Evolutionary conservation across 805 yeast species (phyloP), one percentile per base, ranked within the genome.

Genomic region (Candida hispaniensis): DNA sequence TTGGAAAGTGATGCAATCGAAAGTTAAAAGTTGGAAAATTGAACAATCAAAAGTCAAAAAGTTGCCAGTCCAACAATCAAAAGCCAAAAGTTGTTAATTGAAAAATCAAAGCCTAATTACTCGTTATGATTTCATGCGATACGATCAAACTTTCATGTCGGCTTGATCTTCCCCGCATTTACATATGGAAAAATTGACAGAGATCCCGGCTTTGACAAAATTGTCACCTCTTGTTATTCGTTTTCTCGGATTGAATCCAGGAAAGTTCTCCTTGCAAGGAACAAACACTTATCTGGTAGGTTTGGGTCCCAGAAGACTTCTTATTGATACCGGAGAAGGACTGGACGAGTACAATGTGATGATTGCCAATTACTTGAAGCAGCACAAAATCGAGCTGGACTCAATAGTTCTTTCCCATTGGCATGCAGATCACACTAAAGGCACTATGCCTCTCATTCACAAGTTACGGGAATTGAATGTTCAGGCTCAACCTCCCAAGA

Each of bases 271-370:
- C 4, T 50, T 58, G 10, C 62, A 58, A 36, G 63, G 63, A 16
- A 58, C 63, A 7, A 58, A 58, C 44, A 59, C 63, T 3, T 58
- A 58, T 44, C 47, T 58, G 7, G 42, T 58, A 6, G 63, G 63
- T 13, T 24, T 41, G 9, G 61, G 61, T 11, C 30, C 27, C 7
- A 39, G 44, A 12, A 45, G 61, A 20, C 32, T 58, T 12, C 49
- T 58, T 18, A 38, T 58, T 8, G 63, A 58, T 36, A 52, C 61
- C 8, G 63, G 62, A 12, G 56, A 52, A 14, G 62, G 60, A 7
- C 33, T 28, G 11, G 41, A 41, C 4, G 55, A 45, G 28, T 58
- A 58, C 39, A 34, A 46, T 4, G 26, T 39, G 10, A 40, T 47
- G 26, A 46, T 58, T 17, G 7, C 28, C 13, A 19, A 41, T 7